These are phyloP conservation scores for Centaurea solstitialis DNA, from an alignment of 129 eudicot species.

Conservation along the genomic window DNA sequence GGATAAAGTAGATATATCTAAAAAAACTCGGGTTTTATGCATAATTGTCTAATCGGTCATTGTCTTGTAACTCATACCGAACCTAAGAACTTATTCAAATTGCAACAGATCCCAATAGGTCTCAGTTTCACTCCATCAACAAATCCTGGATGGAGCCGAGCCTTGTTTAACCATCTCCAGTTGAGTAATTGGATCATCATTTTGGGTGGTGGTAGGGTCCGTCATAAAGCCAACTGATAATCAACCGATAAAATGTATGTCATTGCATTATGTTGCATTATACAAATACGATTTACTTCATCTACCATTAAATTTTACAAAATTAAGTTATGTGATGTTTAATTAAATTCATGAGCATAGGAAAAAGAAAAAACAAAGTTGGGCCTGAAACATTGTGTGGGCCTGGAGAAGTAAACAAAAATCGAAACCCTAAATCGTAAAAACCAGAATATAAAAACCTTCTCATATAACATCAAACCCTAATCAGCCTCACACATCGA, in stretches of 20 bases:
- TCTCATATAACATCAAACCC: background rate
- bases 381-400: constrained; percentile 18
- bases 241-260: no score
- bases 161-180: no score
- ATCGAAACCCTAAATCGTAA: background rate
- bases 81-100: background rate
- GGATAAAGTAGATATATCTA: background rate
- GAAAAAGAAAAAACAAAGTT: background rate
- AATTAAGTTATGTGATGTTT: no score
- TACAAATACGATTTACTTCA: no score
- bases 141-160: background rate
- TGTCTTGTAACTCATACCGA: background rate
- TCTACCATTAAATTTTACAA: no score
- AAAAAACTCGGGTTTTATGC: background rate
- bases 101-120: background rate
- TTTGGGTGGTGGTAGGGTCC: no score
- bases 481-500: background rate
- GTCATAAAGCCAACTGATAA: no score
- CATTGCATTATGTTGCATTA: no score
- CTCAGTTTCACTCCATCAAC: background rate
- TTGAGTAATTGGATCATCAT: no score
- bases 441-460: background rate
- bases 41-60: background rate
- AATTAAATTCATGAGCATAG: background rate
- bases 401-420: background rate